These are phyloP conservation scores for Rickenella mellea DNA, from an alignment of 768 basidiomycete genomes.

Conservation along the genomic window DNA sequence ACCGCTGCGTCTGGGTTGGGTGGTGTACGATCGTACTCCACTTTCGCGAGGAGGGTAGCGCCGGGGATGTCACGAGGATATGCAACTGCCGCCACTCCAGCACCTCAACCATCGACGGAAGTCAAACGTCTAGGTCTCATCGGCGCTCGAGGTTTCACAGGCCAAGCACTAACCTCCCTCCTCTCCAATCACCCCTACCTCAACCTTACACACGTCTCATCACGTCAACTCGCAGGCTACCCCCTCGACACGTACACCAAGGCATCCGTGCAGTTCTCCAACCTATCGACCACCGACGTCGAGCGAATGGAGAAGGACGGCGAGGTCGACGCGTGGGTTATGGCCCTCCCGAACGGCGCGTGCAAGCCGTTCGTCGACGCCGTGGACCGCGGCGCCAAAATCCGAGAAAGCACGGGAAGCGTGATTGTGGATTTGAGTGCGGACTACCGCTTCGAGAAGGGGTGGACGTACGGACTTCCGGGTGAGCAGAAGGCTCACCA, in stretches of 20 bases:
- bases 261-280: conserved; percentile 60
- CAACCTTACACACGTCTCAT: conserved; percentile 90
- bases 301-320: conserved; percentile 82
- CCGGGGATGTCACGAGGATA: conserved; percentile 63
- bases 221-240: conserved; percentile 83
- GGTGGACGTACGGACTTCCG: conserved; percentile 97
- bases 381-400: conserved; percentile 64
- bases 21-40: conserved; percentile 53
- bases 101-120: conserved; percentile 37
- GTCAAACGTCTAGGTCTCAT: conserved; percentile 90
- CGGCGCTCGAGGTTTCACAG: conserved; percentile 93
- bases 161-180: conserved; percentile 83
- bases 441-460: conserved; percentile 90
- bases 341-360: conserved; percentile 97
- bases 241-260: conserved; percentile 79
- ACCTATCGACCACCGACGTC: conserved; percentile 71
- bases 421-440: conserved; percentile 90
- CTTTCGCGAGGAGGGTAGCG: conserved; percentile 33
- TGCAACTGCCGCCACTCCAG: conserved; percentile 47
- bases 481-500: conserved; percentile 53
- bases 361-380: conserved; percentile 97
- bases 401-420: conserved; percentile 44
- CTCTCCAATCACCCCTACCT: conserved; percentile 84
- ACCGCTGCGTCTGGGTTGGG: conserved; percentile 18
- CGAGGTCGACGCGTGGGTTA: conserved; percentile 96